Percentiles rank a stretch among this genome's conserved stretches.
These are phyloP conservation scores for Leishmania aethiopica DNA, from an alignment of 208 protist species.

Conservation along the genomic window DNA sequence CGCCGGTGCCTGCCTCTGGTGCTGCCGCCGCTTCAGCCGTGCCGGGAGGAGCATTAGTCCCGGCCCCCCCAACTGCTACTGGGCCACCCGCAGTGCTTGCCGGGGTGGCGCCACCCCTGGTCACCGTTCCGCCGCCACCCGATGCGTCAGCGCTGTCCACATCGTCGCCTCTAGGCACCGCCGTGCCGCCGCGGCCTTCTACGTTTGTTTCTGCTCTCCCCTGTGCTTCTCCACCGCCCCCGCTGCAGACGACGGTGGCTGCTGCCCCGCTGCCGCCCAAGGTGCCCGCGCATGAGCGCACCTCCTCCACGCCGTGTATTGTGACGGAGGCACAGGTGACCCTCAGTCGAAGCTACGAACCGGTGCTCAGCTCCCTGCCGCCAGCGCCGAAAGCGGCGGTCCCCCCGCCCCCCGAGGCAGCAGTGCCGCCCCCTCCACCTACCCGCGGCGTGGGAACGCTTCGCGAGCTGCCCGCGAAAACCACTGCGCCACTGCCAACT, in stretches of 20 bases:
- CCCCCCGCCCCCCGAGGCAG: not conserved
- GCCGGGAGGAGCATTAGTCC: not conserved
- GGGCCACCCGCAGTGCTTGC: not conserved
- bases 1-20: not conserved
- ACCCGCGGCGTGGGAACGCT: not conserved
- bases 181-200: conserved; percentile 6
- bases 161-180: conserved; percentile 3
- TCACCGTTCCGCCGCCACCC: not conserved
- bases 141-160: not conserved
- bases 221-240: not conserved
- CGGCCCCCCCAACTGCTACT: not conserved
- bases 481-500: not conserved
- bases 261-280: conserved; percentile 5
- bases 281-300: not conserved
- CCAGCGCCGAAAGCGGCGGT: conserved; percentile 14
- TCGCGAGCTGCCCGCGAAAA: conserved; percentile 3
- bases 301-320: not conserved
- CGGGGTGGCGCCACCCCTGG: not conserved
- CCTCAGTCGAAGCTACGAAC: conserved; percentile 47
- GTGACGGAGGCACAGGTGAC: conserved; percentile 26
- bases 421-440: conserved; percentile 3
- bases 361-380: conserved; percentile 30
- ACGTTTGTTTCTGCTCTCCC: conserved; percentile 6
- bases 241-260: not conserved
- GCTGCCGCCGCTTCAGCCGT: not conserved